Evolutionary conservation across 2,329 filamentous ascomycete genomes (phyloP), one percentile per base, ranked within the genome.

Genomic region (Penicillium griseofulvum): DNA sequence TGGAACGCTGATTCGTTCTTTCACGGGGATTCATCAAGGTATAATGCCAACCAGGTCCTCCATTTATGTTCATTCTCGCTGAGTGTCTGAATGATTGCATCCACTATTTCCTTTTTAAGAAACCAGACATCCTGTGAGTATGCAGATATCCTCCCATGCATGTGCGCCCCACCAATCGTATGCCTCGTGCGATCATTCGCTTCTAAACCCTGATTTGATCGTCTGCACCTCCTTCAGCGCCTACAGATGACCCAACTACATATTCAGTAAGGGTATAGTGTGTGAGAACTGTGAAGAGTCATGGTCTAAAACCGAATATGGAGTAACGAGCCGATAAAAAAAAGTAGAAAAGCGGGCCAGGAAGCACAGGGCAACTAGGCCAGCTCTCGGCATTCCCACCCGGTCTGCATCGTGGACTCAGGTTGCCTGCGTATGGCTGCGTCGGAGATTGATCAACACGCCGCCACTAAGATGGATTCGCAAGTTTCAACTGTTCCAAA

Each of bases 351-450:
- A 64, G 61, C 52, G 61, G 61, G 49, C 59, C 56, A 33, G 28
- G 28, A 52, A 60, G 60, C 60, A 64, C 57, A 55, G 60, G 60
- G 57, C 58, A 63, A 61, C 53, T 53, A 49, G 33, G 33, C 42
- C 51, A 49, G 44, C 49, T 36, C 60, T 58, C 63, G 61, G 63
- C 58, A 65, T 63, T 58, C 56, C 54, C 60, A 61, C 56, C 58
- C 57, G 60, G 61, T 52, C 58, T 63, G 60, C 57, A 59, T 49
- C 50, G 52, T 55, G 51, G 56, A 46, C 54, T 58, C 39, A 48
- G 49, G 49, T 58, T 49, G 56, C 56, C 56, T 58, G 53, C 45
- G 52, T 58, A 48, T 58, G 56, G 56, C 56, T 58, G 56, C 56
- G 37, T 58, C 52, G 38, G 53, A 58, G 48, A 58, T 55, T 56